Percentiles rank a stretch among this genome's conserved stretches.
Evolutionary conservation across 345 rosid genomes (phyloP).

Genomic region (Acer saccharum): DNA sequence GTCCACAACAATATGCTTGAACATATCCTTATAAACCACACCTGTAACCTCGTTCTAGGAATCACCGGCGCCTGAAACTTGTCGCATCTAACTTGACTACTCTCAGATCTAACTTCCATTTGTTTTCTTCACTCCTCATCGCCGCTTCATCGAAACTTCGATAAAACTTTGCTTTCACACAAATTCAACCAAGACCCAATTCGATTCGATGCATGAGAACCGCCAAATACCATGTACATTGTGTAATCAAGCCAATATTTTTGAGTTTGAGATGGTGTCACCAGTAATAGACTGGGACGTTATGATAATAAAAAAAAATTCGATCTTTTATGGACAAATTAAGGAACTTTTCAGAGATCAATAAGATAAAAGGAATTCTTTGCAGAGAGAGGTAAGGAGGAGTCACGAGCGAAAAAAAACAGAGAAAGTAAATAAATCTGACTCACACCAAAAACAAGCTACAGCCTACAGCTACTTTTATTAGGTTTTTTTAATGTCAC

Average conservation of each 20-base stretch:
- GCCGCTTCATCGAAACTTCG: conserved; percentile 58
- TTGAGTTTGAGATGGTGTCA: neutral
- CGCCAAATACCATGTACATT: conserved; percentile 2
- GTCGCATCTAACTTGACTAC: conserved; percentile 56
- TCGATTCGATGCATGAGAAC: neutral
- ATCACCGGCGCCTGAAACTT: conserved; percentile 55
- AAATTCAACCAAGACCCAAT: conserved; percentile 4
- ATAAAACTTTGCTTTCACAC: neutral
- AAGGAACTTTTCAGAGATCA: neutral
- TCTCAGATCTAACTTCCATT: conserved; percentile 91
- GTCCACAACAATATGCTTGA: conserved; percentile 96
- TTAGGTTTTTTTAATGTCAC: neutral
- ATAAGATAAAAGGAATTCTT: neutral
- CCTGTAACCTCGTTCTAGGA: conserved; percentile 70
- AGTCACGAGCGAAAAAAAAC: conserved; percentile 18
- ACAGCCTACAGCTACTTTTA: neutral
- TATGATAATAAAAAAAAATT: neutral
- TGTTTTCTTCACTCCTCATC: conserved; percentile 56
- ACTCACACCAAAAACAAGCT: neutral
- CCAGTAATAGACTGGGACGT: neutral
- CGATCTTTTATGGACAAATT: neutral
- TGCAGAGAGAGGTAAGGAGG: neutral
- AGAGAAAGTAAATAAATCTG: neutral
- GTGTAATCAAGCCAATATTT: conserved; percentile 1
- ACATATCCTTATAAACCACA: conserved; percentile 86